Base-by-base conservation (phyloP, 306 rosid species). In the Vigna radiata region DNA sequence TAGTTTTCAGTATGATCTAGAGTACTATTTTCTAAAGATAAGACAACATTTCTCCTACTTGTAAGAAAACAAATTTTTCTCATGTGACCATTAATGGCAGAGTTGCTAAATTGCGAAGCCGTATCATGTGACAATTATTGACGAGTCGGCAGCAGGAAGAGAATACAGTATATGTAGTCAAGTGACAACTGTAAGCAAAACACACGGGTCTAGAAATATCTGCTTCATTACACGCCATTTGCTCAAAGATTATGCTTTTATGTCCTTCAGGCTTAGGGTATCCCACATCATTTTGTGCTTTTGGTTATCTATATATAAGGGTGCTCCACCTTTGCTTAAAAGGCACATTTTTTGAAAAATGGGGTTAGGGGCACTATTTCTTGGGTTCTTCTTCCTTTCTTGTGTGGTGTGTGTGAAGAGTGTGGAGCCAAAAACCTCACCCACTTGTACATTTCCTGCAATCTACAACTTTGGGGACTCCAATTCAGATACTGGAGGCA, bases 381-480 rank as follows among this genome's bases (percentile, higher is more conserved):
- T 27, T 52, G 75, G 72, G 67, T 54, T 87, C 11, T 76, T 88
- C 17, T 76, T 88, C 31, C 76, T 80, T 17, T 83, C 70, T 3
- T 84, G 76, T 63, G 69, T 76, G 41, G 39, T 76, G 11, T 74
- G 75, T 15, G 87, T 46, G 75, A 75, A 74, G 37, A 67, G 75
- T 37, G 78, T 46, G 12, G 80, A 55, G 25, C 62, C 60, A 23
- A 75, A 66, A 68, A 79, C 63, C 68, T 70, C 83, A 75, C 72
- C 83, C 14, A 18, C 85, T 53, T 94, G 98, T 75, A 59, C 68
- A 47, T 94, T 91, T 59, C 94, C 98, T 14, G 98, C 96, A 36
- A 77, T 94, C 54, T 94, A 91, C 91, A 94, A 94, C 88, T 94
- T 91, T 52, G 98, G 98, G 0, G 98, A 94, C 87, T 94, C 98